Evolutionary conservation across 495 filamentous ascomycete species (phyloP), one percentile per base, ranked within the genome.

Genomic region (Tuber indicum): DNA sequence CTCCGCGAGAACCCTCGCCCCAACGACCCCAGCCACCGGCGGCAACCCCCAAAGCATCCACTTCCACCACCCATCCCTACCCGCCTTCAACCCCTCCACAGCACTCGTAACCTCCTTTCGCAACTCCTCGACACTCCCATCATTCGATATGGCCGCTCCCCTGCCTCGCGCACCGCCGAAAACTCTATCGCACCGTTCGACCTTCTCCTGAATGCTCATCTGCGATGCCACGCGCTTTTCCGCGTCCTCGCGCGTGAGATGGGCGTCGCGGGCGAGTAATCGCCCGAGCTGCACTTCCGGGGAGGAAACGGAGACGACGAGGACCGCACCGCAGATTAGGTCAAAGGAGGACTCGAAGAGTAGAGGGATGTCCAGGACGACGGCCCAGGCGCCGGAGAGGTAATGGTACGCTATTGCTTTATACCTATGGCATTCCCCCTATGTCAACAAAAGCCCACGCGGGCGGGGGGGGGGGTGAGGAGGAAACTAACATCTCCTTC

Each of bases 361-460:
- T 62, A 99, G 85, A 70, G 96, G 96, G 1, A 99, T 90, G 82
- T 99, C 96, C 16, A 99, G 85, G n/a, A 98, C 91, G 17, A 96
- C 93, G 0, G 93, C 94, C 92, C 94, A 92, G 75, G 89, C 78
- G 2, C 95, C 94, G 3, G 82, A 85, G 3, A 94, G 46, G 76
- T 95, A 97, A 78, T 89, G 87, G 41, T 85, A 84, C 26, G 91
- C 75, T 23, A 96, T 87, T 6, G 86, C 85, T 78, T 87, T 90
- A 82, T 91, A 92, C 62, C 78, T 80, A 3, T 5, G 21, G 14
- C 5, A 36, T 66, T 32, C 26, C 58, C 23, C 17, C 14, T 16
- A 66, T 19, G 32, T 72, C 12, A 70, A 42, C 39, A 47, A 36
- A 42, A 32, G 43, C 16, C 26, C 21, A 23, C 12, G 1, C 43